Percentiles rank a stretch among this genome's conserved stretches.
Evolutionary conservation across 2,329 filamentous ascomycete genomes (phyloP).

Genomic region (Phialophora chinensis): DNA sequence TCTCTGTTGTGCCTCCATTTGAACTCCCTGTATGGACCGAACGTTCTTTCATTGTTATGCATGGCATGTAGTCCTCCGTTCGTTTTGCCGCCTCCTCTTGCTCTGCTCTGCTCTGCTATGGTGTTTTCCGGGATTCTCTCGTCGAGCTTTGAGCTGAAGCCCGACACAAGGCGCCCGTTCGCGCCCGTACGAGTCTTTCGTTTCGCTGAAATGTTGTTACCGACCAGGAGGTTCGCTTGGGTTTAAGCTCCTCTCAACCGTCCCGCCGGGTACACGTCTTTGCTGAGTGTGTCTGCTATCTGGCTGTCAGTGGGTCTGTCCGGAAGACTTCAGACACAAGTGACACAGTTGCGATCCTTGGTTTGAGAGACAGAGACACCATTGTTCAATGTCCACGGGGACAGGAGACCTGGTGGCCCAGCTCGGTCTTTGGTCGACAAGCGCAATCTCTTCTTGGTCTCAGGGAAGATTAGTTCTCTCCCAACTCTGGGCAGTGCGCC

Average conservation of each 20-base stretch:
- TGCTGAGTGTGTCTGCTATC: neutral
- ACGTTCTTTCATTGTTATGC: neutral
- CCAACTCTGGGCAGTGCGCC: too few relatives aligned
- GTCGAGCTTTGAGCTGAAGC: neutral
- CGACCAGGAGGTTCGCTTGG: neutral
- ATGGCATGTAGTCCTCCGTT: neutral
- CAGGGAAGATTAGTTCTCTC: neutral
- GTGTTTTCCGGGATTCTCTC: neutral
- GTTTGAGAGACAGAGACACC: neutral
- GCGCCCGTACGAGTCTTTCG: neutral
- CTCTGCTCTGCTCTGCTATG: neutral
- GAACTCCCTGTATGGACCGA: neutral
- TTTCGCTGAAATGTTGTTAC: neutral
- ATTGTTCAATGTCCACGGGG: neutral
- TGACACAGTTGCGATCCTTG: neutral
- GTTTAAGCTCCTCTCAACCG: neutral
- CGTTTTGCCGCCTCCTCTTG: neutral
- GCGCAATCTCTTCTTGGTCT: neutral
- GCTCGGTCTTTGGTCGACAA: neutral
- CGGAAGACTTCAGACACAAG: neutral
- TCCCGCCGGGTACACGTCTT: neutral
- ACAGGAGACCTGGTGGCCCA: neutral
- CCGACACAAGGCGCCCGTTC: neutral
- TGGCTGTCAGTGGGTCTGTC: neutral
- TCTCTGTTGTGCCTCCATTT: neutral